Evolutionary conservation across 2,329 filamentous ascomycete genomes (phyloP), one percentile per base, ranked within the genome.

Genomic region (Ophiostoma novo-ulmi): DNA sequence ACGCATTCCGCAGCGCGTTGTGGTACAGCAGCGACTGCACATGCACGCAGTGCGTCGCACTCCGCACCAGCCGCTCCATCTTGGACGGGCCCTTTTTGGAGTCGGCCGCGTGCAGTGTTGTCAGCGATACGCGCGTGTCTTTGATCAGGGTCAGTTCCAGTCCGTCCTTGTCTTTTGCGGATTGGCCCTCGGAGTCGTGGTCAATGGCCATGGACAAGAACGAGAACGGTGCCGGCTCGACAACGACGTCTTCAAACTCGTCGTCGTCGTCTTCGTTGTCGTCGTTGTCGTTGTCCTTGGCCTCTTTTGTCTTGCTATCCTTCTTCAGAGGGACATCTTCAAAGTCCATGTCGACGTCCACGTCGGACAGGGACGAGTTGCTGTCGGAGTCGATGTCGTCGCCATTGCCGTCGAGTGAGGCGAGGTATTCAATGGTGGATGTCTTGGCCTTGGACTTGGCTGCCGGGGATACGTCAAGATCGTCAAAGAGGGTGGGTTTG

Each of bases 11-110:
- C 17, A 95, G 80, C 0, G 92, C 87, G 77, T 98, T 98, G 78
- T 98, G 94, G 85, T 91, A 97, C 72, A 99, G 85, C 20, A 99
- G 82, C 69, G 89, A 87, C 77, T 96, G 89, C 1, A 98, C 93
- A 79, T 99, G 95, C 75, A 97, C 85, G 75, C 92, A 91, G 79
- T 99, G 95, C 0, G 93, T 93, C 3, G 89, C 85, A 44, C 89
- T 86, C 36, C 95, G 87, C 70, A 94, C 91, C 72, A 88, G 86
- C 69, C 92, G 88, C 77, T 97, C 93, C 38, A 91, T 87, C 80
- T 97, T 97, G 2, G 91, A 91, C 0, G 92, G 91, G 0, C 93
- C 94, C 77, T 94, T 97, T 79, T 92, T 97, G 22, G 82, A 82
- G 31, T 87, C 87, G 64, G 87, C 82, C 0, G 86, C 82, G 73